Evolutionary conservation across 495 filamentous ascomycete species (phyloP).

Genomic region (Neurospora sp.): DNA sequence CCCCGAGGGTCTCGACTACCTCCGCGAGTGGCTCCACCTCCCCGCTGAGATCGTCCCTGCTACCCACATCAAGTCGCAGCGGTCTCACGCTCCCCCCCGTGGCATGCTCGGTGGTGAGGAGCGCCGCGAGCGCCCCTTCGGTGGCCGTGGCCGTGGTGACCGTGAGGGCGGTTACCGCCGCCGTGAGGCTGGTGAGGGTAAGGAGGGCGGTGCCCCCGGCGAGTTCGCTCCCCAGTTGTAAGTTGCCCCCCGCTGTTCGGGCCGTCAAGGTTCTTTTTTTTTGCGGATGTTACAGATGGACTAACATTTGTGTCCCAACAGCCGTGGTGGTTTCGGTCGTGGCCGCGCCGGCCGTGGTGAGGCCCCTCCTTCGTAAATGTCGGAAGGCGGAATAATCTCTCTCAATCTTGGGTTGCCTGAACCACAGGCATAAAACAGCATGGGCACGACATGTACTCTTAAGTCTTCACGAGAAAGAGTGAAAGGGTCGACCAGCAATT

Average conservation of each 20-base stretch:
- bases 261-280: constrained; percentile 2
- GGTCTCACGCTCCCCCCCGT: constrained; percentile 93
- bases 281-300: constrained; percentile 5
- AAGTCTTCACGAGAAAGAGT: constrained; percentile 27
- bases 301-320: constrained; percentile 25
- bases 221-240: constrained; percentile 92
- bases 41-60: constrained; percentile 98
- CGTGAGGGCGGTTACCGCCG: constrained; percentile 89
- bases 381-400: constrained; percentile 18
- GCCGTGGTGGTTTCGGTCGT: constrained; percentile 89
- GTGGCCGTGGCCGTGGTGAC: constrained; percentile 56
- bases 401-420: constrained; percentile 26
- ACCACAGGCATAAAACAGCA: constrained; percentile 25
- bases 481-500: constrained; percentile 21
- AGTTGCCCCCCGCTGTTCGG: constrained; percentile 20
- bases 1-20: constrained; percentile 98
- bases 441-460: constrained; percentile 42
- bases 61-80: constrained; percentile 99
- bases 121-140: constrained; percentile 58
- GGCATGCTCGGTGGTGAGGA: constrained; percentile 97
- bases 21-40: constrained; percentile 99
- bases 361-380: constrained; percentile 56
- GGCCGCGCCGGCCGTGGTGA: constrained; percentile 68
- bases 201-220: constrained; percentile 92
- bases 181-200: constrained; percentile 70